Evolutionary conservation across 257 asterid species (phyloP), one percentile per base, ranked within the genome.

Genomic region (Nicotiana paniculata): DNA sequence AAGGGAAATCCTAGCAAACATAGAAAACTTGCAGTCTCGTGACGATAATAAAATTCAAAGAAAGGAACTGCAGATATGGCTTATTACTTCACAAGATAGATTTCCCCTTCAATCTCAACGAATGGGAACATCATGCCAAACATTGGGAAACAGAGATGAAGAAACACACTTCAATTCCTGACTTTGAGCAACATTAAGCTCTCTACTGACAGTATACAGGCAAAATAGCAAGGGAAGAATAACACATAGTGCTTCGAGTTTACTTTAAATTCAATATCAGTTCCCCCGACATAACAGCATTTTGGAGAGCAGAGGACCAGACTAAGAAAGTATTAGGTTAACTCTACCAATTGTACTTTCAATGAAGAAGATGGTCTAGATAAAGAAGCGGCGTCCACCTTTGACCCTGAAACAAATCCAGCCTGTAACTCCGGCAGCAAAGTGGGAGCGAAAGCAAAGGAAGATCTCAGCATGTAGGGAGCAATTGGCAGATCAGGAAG

Each of bases 401-500:
- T 68, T 28, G 85, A 61, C 54, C 89, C 91, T 82, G 89, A 85
- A 85, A 82, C 75, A 43, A 48, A 81, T 81, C 86, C 93, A 89
- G 72, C 89, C 88, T 89, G 92, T 88, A 86, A 77, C 70, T 84
- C 87, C 82, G 84, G 85, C 85, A 90, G 86, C 86, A 87, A 88
- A 83, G 85, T 83, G 77, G 90, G 89, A 54, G 78, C 81, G 68
- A 65, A 74, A 62, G 86, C 13, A 8, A 81, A 62, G 57, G 87
- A 74, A 82, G 86, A 85, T 72, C 80, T 78, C 63, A 72, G 82
- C 81, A 35, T 48, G 82, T 77, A 80, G 37, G 80, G 81, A 53
- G 87, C 88, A 89, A 92, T 91, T 82, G 96, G 93, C 87, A 91
- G 85, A 81, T 94, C 94, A 32, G 90, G 77, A 46, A 88, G 88